Base-by-base conservation (phyloP, 139 green algal genomes). In the Astrephomene gubernaculifera region DNA sequence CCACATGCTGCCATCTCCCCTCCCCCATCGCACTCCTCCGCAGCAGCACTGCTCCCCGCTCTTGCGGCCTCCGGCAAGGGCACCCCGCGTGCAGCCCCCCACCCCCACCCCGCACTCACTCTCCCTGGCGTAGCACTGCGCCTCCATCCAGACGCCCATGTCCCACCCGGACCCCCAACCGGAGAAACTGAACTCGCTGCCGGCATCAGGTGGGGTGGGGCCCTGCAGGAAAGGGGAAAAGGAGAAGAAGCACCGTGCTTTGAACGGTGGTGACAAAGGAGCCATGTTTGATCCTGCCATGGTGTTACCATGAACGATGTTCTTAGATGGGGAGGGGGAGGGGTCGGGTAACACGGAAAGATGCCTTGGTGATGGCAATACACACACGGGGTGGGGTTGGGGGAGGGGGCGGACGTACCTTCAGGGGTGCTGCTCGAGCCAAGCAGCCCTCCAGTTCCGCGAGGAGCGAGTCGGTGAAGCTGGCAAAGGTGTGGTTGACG, bases 101-200 rank as follows among this genome's bases (percentile, higher is more conserved):
- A 22, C 57, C 57, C 17, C 49, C 14, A 57, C 49, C 19, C 64
- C 2, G 1, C n/a, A 54, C 73, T 81, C 33, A 81, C 73, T 81
- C 1, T 22, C 38, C 36, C 60, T 35, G 24, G 35, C 35, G 53
- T 44, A 63, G 53, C 73, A 81, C 49, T 81, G 73, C 52, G 35
- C 35, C 52, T 39, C 21, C 73, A 81, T 81, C 73, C 53, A 70
- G 9, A 29, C 6, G 2, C 19, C 35, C 53, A 81, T 52, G 35
- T 54, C 35, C 52, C 53, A 54, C 22, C 25, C 54, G 9, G 33
- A 33, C 10, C 73, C 73, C 73, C 73, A 81, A 22, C 73, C 73
- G 10, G 17, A 29, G 19, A 67, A 67, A 2, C 25, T 9, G 2
- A 19, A 25, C 12, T 9, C 60, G 12, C 2, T 67, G 60, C 9